Conservation (phyloP, 208 protist species). For the Trichomonas tenax region DNA sequence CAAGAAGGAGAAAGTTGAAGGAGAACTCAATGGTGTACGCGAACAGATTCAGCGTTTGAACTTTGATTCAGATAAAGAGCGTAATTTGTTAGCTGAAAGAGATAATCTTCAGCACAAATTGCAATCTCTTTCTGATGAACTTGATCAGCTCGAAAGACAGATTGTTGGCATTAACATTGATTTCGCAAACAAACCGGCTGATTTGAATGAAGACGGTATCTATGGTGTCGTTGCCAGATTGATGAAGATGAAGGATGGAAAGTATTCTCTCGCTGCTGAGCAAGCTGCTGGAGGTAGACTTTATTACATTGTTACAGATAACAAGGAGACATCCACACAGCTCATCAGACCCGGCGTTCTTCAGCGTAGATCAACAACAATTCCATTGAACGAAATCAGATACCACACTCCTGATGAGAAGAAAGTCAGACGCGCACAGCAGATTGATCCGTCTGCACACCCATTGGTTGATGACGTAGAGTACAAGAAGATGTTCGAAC, state of each 20-base stretch:
- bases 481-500: constrained; percentile 47
- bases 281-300: constrained; percentile 63
- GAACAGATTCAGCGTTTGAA: not conserved
- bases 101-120: not conserved
- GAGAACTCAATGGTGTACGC: not conserved
- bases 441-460: constrained; percentile 36
- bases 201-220: not conserved
- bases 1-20: not conserved
- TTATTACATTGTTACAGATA: constrained; percentile 78
- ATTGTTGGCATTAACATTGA: not conserved
- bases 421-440: constrained; percentile 14
- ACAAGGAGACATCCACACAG: constrained; percentile 62
- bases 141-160: not conserved
- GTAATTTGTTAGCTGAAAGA: not conserved
- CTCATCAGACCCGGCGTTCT: constrained; percentile 63
- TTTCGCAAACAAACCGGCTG: not conserved
- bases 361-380: constrained; percentile 70
- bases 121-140: not conserved
- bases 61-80: not conserved
- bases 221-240: constrained; percentile 7
- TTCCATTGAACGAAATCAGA: constrained; percentile 87
- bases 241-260: not conserved
- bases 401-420: not conserved
- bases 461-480: constrained; percentile 61
- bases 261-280: not conserved